phyloP scores from a whole-genome alignment of 108 stramenopile genomes.

The Fragilaria crotonensis region DNA sequence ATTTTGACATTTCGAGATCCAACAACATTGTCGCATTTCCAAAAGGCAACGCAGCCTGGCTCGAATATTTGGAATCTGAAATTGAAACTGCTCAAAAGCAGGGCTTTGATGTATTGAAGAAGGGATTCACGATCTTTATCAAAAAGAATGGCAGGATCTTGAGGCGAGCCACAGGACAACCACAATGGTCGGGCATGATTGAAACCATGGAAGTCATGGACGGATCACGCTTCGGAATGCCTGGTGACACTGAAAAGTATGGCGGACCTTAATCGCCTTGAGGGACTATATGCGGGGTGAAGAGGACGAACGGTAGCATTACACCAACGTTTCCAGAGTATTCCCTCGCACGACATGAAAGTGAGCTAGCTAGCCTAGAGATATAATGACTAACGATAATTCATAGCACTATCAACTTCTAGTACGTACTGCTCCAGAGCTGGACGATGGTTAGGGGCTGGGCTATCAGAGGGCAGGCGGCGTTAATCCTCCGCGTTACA shows the following conservation, averaged over 20 bases:
- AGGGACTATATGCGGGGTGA: too few species aligned
- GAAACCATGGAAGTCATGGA: slow-evolving; percentile 75
- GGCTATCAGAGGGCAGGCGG: too few species aligned
- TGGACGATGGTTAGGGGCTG: too few species aligned
- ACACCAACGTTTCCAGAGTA: too few species aligned
- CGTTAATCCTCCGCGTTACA: too few species aligned
- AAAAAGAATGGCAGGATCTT: slow-evolving; percentile 84
- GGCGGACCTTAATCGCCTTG: too few species aligned
- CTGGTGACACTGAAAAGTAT: slow-evolving; percentile 51
- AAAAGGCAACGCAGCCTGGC: slow-evolving; percentile 40
- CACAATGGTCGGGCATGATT: slow-evolving; percentile 52
- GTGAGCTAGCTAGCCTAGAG: too few species aligned
- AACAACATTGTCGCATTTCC: slow-evolving; percentile 65
- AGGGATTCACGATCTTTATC: slow-evolving; percentile 65
- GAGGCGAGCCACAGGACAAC: slow-evolving; percentile 69
- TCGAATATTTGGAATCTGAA: slow-evolving; percentile 55
- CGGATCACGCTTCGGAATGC: slow-evolving; percentile 73
- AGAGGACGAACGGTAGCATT: too few species aligned
- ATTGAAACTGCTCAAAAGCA: slow-evolving; percentile 60
- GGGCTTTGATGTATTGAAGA: slow-evolving; percentile 71
- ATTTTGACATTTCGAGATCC: slow-evolving; percentile 52
- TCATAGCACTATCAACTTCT: too few species aligned
- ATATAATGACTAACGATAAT: too few species aligned
- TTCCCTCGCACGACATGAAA: too few species aligned
- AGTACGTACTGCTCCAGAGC: too few species aligned